These are phyloP conservation scores for Sporobolomyces phaffii DNA, from an alignment of 768 basidiomycete species.

Conservation along the genomic window DNA sequence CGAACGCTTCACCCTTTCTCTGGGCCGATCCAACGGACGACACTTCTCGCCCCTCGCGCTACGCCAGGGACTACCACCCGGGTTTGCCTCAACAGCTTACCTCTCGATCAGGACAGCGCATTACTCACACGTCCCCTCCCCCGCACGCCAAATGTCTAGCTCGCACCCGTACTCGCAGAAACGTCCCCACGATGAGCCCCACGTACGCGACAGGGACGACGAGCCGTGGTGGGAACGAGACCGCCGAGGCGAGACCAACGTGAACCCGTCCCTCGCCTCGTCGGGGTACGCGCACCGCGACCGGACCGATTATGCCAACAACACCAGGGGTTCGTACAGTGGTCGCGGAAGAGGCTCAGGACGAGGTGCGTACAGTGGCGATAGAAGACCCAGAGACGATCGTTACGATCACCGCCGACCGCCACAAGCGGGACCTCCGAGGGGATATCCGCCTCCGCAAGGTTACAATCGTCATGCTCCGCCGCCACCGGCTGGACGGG, in stretches of 20 bases:
- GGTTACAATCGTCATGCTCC: too few relatives aligned
- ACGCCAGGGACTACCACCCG: too few relatives aligned
- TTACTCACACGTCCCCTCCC: neutral
- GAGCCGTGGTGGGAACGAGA: conserved; percentile 35
- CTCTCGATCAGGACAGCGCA: neutral
- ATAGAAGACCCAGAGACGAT: neutral
- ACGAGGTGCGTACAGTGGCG: neutral
- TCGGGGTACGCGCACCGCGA: neutral
- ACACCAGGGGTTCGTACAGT: neutral
- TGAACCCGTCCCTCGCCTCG: neutral
- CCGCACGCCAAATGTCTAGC: conserved; percentile 2
- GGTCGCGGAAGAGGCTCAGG: neutral
- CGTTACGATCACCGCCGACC: neutral
- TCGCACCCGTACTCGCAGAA: conserved; percentile 2
- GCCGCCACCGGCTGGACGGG: neutral
- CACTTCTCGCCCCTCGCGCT: too few relatives aligned
- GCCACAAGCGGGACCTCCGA: neutral
- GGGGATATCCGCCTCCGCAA: neutral
- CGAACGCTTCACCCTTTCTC: neutral
- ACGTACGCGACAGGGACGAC: neutral
- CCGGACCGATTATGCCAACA: neutral
- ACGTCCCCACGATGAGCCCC: neutral
- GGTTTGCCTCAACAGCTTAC: conserved; percentile 5
- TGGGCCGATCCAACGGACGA: neutral
- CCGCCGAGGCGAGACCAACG: conserved; percentile 4